Base-by-base conservation (phyloP, 2,329 filamentous ascomycete genomes). In the Pyrenochaeta sp. region DNA sequence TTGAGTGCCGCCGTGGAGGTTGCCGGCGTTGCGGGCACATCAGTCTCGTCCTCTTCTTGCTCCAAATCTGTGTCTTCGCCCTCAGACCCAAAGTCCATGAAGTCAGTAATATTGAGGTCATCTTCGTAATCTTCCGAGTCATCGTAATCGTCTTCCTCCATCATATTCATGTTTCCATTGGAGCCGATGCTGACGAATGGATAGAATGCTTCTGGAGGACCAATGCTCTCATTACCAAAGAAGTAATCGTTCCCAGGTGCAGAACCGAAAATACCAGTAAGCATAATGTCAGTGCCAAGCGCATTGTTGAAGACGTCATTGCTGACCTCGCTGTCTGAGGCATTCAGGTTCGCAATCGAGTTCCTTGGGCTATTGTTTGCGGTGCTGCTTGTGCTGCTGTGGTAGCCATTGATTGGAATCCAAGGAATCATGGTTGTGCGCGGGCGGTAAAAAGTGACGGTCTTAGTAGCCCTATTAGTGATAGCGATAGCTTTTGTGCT, bases 131-230 rank as follows among this genome's bases (percentile, higher is more conserved):
- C 85, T 27, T 85, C 86, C 7, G 86, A 86, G 30, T 83, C 82
- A 18, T 77, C 81, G 61, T 87, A 84, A 58, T 85, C 79, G 7
- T 90, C 88, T 2, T 82, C 78, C 41, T 78, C 78, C 32, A 78
- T 78, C 14, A 80, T 74, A 40, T 84, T 82, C 51, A 81, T 76
- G 41, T 84, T 82, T 47, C 84, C 82, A 56, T 90, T 87, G 11
- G 85, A 74, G 37, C 78, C 77, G 52, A 83, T 77, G 49, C 77
- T 83, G 10, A 82, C 82, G 48, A 88, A 87, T 4, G 89, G 85
- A 66, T 90, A 92, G 73, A 92, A 92, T 7, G 90, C 89, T 74
- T 92, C 90, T 0, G 87, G 83, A 2, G 90, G 88, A 1, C 89
- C 90, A 67, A 91, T 82, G n/a, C 86, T 82, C 67, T 90, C 87